Conservation (phyloP, 2,329 filamentous ascomycete genomes). For the Paradendryphiella salina region DNA sequence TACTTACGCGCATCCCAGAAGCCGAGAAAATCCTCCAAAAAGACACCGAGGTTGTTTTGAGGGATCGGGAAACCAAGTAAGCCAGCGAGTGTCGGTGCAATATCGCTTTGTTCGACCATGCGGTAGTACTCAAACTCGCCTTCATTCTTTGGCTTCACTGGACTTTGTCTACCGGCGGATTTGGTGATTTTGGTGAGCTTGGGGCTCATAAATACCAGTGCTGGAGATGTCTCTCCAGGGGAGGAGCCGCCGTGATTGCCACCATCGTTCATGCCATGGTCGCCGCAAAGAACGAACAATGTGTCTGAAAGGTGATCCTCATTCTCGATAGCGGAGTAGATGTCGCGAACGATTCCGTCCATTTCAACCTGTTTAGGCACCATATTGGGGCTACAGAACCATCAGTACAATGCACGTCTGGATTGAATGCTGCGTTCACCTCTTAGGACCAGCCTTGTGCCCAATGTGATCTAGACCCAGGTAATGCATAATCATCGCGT, state of each 20-base stretch:
- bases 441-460: slow-evolving; percentile 88
- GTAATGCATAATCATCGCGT: slow-evolving; percentile 91
- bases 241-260: slow-evolving; percentile 96
- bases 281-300: slow-evolving; percentile 82
- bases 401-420: slow-evolving; percentile 11
- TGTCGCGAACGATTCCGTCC: slow-evolving; percentile 76
- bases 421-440: slow-evolving; percentile 52
- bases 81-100: slow-evolving; percentile 85
- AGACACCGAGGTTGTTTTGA: slow-evolving; percentile 84
- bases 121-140: slow-evolving; percentile 81
- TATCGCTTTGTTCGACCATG: slow-evolving; percentile 88
- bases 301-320: slow-evolving; percentile 74
- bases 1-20: slow-evolving; percentile 75
- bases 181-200: slow-evolving; percentile 66
- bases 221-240: slow-evolving; percentile 89
- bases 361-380: slow-evolving; percentile 90
- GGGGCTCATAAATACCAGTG: slow-evolving; percentile 86
- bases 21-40: slow-evolving; percentile 76
- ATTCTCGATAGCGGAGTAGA: slow-evolving; percentile 75
- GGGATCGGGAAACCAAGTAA: slow-evolving; percentile 86
- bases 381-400: slow-evolving; percentile 74
- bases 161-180: slow-evolving; percentile 48
- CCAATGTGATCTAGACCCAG: slow-evolving; percentile 96
- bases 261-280: slow-evolving; percentile 99
- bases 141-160: slow-evolving; percentile 56